phyloP scores from a whole-genome alignment of 192 early-diverging fungal genomes.

The Backusella tarrabulga region DNA sequence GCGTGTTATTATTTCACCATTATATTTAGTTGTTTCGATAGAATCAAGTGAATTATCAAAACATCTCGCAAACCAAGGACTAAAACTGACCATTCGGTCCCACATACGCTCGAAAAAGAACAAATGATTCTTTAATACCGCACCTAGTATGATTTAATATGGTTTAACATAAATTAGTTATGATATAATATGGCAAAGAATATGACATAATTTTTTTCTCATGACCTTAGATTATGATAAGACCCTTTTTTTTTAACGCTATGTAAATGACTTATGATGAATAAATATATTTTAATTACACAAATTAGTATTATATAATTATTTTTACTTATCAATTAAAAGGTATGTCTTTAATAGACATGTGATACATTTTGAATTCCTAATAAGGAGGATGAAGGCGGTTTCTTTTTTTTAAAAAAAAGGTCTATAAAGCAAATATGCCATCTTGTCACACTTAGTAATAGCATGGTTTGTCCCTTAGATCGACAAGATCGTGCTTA shows the following conservation, averaged over 20 bases:
- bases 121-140: neutral
- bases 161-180: neutral
- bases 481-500: neutral
- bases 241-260: neutral
- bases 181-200: neutral
- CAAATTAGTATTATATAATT: neutral
- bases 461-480: neutral
- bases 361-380: neutral
- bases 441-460: neutral
- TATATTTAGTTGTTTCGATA: neutral
- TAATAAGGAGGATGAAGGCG: neutral
- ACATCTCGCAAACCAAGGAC: conserved; percentile 9
- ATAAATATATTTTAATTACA: neutral
- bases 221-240: neutral
- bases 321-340: neutral
- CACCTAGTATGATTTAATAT: neutral
- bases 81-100: neutral
- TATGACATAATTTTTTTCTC: neutral
- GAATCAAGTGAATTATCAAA: conserved; percentile 9
- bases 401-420: neutral
- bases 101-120: neutral
- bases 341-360: neutral
- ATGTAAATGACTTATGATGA: neutral
- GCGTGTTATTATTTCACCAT: neutral
- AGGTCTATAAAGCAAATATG: neutral